phyloP scores from a whole-genome alignment of 345 rosid species.

The Schrenkiella parvula region DNA sequence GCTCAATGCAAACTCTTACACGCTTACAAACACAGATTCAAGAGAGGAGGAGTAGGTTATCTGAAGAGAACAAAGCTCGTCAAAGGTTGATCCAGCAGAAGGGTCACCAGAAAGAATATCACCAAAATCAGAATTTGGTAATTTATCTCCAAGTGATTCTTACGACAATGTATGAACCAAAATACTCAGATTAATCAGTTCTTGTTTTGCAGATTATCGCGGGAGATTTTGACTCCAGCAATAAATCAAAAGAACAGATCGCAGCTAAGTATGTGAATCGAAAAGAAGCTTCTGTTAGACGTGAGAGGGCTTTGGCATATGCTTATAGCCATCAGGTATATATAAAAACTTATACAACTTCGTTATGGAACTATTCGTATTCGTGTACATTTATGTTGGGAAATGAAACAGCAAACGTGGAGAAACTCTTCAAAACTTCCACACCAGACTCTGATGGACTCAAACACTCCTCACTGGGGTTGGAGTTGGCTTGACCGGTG shows the following conservation, averaged over 20 bases:
- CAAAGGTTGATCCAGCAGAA: conserved; percentile 65
- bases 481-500: conserved; percentile 39
- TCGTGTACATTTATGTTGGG: neutral
- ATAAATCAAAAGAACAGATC: conserved; percentile 63
- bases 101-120: conserved; percentile 22
- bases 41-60: conserved; percentile 64
- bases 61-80: conserved; percentile 72
- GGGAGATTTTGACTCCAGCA: conserved; percentile 65
- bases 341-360: neutral
- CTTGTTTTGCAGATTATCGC: neutral
- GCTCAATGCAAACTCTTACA: conserved; percentile 86
- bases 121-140: conserved; percentile 47
- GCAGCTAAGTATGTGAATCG: conserved; percentile 43
- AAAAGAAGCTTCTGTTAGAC: conserved; percentile 78
- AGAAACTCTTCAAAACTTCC: conserved; percentile 35
- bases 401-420: conserved; percentile 33
- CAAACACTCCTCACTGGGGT: conserved; percentile 34
- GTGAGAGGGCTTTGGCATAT: conserved; percentile 94
- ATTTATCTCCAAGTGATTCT: conserved; percentile 27
- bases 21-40: conserved; percentile 73
- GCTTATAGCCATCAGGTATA: conserved; percentile 84
- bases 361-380: neutral
- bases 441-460: conserved; percentile 25
- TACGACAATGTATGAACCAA: neutral
- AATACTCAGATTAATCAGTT: neutral